A percentile compares a stretch with the other conserved stretches of the same genome.
Conservation (phyloP, 495 filamentous ascomycete genomes). For the Penicillium taxi region DNA sequence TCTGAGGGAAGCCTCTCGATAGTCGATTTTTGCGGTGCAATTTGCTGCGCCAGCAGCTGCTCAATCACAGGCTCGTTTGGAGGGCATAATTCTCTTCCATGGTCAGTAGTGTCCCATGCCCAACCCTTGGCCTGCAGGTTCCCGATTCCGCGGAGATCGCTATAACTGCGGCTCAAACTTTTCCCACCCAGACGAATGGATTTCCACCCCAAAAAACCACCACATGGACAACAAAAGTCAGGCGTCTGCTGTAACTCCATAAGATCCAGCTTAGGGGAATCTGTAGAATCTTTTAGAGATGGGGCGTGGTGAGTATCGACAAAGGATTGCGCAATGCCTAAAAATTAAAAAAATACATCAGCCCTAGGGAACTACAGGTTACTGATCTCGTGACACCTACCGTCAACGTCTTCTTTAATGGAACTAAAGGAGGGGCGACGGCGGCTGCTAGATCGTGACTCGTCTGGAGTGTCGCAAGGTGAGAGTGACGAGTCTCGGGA, state of each 20-base stretch:
- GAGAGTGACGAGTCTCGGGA: slow-evolving; percentile 35
- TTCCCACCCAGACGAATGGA: slow-evolving; percentile 57
- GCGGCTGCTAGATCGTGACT: slow-evolving; percentile 35
- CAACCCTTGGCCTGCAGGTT: slow-evolving; percentile 42
- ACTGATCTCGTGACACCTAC: slow-evolving; percentile 14
- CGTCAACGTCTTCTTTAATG: slow-evolving; percentile 41
- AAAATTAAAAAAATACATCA: too few relatives aligned
- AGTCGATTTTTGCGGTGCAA: slow-evolving; percentile 29
- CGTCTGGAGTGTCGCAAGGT: slow-evolving; percentile 31
- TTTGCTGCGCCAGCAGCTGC: slow-evolving; percentile 14
- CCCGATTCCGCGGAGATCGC: slow-evolving; percentile 53
- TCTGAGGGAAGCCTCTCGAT: slow-evolving; percentile 64
- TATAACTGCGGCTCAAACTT: slow-evolving; percentile 63
- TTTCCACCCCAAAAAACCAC: slow-evolving; percentile 66
- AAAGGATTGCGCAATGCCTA: slow-evolving; percentile 63
- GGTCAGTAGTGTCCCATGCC: slow-evolving; percentile 44
- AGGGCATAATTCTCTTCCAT: slow-evolving; percentile 13
- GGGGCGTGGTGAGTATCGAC: slow-evolving; percentile 54
- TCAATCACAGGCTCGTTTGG: slow-evolving; percentile 25
- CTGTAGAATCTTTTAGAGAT: slow-evolving; percentile 32
- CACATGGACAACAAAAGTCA: slow-evolving; percentile 63
- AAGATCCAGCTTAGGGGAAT: slow-evolving; percentile 34
- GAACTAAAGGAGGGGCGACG: slow-evolving; percentile 39
- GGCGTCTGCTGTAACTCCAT: slow-evolving; percentile 39
- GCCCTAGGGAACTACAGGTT: too few relatives aligned